A percentile compares a stretch with the other conserved stretches of the same genome.
phyloP scores from a whole-genome alignment of 345 rosid genomes.

The Corymbia maculata region DNA sequence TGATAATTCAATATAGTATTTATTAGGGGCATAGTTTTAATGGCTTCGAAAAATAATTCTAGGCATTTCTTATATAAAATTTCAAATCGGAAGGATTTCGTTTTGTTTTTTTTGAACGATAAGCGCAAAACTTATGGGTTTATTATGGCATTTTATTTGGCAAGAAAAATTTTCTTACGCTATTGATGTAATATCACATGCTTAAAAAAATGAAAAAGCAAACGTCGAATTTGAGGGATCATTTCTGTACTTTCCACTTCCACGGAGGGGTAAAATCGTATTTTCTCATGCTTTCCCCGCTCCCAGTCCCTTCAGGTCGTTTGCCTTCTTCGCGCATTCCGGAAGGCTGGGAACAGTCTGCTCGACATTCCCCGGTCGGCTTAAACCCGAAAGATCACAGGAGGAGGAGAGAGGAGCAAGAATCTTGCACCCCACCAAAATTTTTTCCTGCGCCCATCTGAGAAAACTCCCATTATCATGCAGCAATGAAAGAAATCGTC shows the following conservation, averaged over 20 bases:
- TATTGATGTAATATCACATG: no score
- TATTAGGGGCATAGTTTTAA: neutral
- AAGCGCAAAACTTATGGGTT: neutral
- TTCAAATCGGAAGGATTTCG: fast-evolving
- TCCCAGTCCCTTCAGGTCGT: neutral
- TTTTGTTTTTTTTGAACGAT: neutral
- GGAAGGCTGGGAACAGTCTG: neutral
- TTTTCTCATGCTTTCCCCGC: neutral
- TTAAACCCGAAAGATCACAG: neutral
- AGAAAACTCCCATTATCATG: no score
- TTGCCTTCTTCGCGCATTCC: fast-evolving
- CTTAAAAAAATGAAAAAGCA: no score
- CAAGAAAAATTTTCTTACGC: no score
- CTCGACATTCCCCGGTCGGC: neutral
- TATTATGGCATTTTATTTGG: neutral
- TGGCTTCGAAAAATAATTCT: neutral
- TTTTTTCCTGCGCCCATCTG: no score
- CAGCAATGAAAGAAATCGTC: no score
- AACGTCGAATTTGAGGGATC: neutral
- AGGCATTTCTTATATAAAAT: neutral
- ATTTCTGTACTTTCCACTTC: no score
- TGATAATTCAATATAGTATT: no score
- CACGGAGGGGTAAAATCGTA: neutral
- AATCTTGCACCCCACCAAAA: no score
- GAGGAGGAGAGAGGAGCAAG: no score